Conservation (phyloP, 768 basidiomycete genomes). For the Daedaleopsis nitida region DNA sequence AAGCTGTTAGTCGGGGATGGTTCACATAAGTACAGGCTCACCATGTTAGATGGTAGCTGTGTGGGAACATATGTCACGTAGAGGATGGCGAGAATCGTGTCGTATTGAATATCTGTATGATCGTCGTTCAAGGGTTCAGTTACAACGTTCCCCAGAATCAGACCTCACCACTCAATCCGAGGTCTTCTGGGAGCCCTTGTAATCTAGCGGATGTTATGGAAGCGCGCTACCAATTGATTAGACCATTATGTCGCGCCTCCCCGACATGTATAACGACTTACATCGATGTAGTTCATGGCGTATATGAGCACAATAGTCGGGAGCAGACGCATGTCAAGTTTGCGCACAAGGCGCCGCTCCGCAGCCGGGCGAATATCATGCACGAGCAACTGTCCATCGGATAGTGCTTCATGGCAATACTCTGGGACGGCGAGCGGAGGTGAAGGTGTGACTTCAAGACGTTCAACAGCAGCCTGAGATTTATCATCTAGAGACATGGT, state of each 20-base stretch:
- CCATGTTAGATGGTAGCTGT: constrained; percentile 72
- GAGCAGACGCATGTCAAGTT: constrained; percentile 56
- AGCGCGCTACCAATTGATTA: constrained; percentile 30
- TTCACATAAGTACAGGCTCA: constrained; percentile 26
- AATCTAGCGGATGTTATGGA: constrained; percentile 41
- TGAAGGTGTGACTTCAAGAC: not conserved
- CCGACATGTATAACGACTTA: constrained; percentile 31
- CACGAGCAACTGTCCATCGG: constrained; percentile 27
- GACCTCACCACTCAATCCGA: constrained; percentile 34
- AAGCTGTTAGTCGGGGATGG: not conserved
- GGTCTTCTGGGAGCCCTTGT: constrained; percentile 42
- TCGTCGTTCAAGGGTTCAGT: not conserved
- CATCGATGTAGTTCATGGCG: constrained; percentile 72
- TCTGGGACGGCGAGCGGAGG: not conserved
- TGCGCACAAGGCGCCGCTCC: constrained; percentile 49
- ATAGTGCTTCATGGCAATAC: not conserved
- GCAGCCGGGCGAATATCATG: constrained; percentile 26
- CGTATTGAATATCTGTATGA: constrained; percentile 52
- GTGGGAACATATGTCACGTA: constrained; percentile 64
- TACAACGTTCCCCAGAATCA: not conserved
- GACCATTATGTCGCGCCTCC: constrained; percentile 23
- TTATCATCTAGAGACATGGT: not conserved
- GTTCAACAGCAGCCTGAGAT: not conserved
- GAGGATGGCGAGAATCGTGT: constrained; percentile 51
- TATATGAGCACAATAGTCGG: constrained; percentile 62